A percentile compares a stretch with the other conserved stretches of the same genome.
phyloP scores from a whole-genome alignment of 2,329 filamentous ascomycete species.

The Alternaria alternata region DNA sequence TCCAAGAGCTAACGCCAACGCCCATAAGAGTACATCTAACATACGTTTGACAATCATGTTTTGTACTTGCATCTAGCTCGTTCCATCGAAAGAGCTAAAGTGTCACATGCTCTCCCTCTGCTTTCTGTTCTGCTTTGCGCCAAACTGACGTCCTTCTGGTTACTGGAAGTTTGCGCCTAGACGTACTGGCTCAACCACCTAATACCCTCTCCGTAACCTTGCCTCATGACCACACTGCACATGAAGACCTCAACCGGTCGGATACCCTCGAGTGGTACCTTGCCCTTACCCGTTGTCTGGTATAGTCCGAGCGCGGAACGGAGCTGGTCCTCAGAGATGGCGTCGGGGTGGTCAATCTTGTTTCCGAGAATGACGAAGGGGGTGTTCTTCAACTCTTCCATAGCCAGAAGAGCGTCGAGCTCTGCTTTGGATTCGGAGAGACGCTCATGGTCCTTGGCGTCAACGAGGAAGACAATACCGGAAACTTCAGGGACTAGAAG shows the following conservation, averaged over 20 bases:
- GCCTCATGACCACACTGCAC: slow-evolving; percentile 98
- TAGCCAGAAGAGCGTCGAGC: slow-evolving; percentile 88
- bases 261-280: slow-evolving; percentile 49
- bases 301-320: slow-evolving; percentile 91
- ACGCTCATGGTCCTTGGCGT: slow-evolving; percentile 96
- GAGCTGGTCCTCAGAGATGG: slow-evolving; percentile 94
- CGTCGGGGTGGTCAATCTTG: slow-evolving; percentile 98
- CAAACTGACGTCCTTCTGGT: not conserved
- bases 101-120: slow-evolving; percentile 2
- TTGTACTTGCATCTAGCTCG: slow-evolving; percentile 10
- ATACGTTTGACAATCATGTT: slow-evolving; percentile 18
- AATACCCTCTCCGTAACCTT: slow-evolving; percentile 64
- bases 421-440: slow-evolving; percentile 95
- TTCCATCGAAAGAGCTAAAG: not conserved
- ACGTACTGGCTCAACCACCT: slow-evolving; percentile 55
- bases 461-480: slow-evolving; percentile 96
- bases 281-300: slow-evolving; percentile 63
- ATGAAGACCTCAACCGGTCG: slow-evolving; percentile 86
- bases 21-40: slow-evolving; percentile 19
- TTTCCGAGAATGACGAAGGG: slow-evolving; percentile 97
- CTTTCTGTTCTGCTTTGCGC: not conserved
- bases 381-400: slow-evolving; percentile 96
- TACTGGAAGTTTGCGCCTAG: slow-evolving; percentile 22
- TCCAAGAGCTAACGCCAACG: slow-evolving; percentile 30
- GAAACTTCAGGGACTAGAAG: slow-evolving; percentile 47